phyloP scores from a whole-genome alignment of 176 grass and related monocot genomes.

The Carex myosuroides region DNA sequence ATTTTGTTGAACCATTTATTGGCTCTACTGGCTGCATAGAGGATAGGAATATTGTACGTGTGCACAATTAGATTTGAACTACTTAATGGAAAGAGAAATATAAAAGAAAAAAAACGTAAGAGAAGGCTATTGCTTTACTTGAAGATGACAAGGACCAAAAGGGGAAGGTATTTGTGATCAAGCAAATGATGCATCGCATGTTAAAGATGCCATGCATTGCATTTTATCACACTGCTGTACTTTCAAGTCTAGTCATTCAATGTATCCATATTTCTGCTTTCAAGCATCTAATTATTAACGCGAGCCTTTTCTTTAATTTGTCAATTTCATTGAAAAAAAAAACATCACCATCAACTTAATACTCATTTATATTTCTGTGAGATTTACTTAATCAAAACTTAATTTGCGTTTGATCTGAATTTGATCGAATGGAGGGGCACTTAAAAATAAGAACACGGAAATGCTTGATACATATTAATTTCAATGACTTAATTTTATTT shows the following conservation, averaged over 20 bases:
- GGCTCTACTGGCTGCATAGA: not conserved
- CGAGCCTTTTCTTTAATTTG: not conserved
- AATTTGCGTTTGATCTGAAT: not conserved
- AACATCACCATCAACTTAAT: not conserved
- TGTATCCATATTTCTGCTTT: not conserved
- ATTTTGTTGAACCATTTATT: not conserved
- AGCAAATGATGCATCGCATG: not conserved
- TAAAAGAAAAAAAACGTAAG: not conserved
- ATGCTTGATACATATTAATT: not conserved
- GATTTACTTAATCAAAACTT: not conserved
- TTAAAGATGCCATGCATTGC: constrained; percentile 16
- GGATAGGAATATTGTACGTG: not conserved
- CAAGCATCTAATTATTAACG: not conserved
- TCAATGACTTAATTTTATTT: too few species aligned
- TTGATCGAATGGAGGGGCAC: too few species aligned
- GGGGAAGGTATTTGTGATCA: not conserved
- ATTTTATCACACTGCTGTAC: constrained; percentile 4
- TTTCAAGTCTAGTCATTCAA: not conserved
- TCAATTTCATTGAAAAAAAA: not conserved
- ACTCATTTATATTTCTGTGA: not conserved
- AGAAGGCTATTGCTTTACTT: not conserved
- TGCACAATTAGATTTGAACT: not conserved
- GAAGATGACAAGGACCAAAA: not conserved
- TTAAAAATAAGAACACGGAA: too few species aligned
- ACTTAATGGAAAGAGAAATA: not conserved